phyloP scores from a whole-genome alignment of 23 red algal species.

The Cyanidium caldarium region DNA sequence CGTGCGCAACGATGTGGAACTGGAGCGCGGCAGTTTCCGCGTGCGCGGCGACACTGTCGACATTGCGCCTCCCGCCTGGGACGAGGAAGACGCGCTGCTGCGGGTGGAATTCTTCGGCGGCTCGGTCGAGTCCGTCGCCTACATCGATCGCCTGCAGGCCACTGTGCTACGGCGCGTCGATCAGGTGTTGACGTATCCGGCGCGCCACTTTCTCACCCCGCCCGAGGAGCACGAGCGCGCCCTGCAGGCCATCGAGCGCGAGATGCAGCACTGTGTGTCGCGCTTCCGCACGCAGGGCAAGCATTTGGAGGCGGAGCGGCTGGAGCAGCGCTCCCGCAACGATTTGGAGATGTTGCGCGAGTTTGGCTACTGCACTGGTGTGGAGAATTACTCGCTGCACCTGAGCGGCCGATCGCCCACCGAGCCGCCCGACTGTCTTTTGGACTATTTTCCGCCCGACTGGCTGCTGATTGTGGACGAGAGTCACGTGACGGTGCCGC shows the following conservation, averaged over 20 bases:
- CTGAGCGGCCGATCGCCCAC: slow-evolving; percentile 14
- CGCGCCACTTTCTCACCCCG: slow-evolving; percentile 60
- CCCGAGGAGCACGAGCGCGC: slow-evolving; percentile 25
- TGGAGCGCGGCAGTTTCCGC: neutral
- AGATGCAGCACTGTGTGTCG: slow-evolving; percentile 6
- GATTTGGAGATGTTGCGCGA: slow-evolving; percentile 60
- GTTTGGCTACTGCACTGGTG: slow-evolving; percentile 53
- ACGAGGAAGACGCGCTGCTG: slow-evolving; percentile 25
- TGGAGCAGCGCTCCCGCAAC: slow-evolving; percentile 23
- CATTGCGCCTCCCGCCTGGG: slow-evolving; percentile 19
- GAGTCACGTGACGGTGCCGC: slow-evolving; percentile 70
- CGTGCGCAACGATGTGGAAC: slow-evolving; percentile 3
- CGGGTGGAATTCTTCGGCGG: slow-evolving; percentile 12
- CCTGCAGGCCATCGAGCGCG: slow-evolving; percentile 24
- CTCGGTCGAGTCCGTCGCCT: neutral
- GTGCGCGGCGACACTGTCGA: neutral
- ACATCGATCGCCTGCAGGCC: neutral
- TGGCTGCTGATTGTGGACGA: slow-evolving; percentile 79
- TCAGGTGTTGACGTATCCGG: slow-evolving; percentile 52
- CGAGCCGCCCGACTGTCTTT: slow-evolving; percentile 32
- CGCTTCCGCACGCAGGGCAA: slow-evolving; percentile 24
- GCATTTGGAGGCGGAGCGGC: slow-evolving; percentile 31
- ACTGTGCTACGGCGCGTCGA: neutral
- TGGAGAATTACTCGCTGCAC: slow-evolving; percentile 69
- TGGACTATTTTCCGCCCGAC: slow-evolving; percentile 59